phyloP scores from a whole-genome alignment of 306 rosid species.

The Rosa rugosa region DNA sequence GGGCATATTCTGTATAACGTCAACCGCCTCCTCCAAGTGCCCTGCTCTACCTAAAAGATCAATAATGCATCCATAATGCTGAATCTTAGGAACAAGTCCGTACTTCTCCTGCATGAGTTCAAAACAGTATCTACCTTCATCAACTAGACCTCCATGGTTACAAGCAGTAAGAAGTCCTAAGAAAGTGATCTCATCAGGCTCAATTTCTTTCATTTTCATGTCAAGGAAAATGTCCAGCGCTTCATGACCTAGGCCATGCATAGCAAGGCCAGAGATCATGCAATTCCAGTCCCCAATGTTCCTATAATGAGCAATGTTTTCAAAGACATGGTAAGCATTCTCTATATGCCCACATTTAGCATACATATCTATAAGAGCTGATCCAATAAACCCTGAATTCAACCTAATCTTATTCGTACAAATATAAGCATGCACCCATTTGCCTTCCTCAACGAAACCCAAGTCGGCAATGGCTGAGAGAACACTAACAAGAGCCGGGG shows the following conservation, averaged over 20 bases:
- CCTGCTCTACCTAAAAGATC: constrained; percentile 51
- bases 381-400: constrained; percentile 37
- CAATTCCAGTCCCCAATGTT: constrained; percentile 54
- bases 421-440: constrained; percentile 47
- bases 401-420: constrained; percentile 26
- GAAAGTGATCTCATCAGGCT: constrained; percentile 53
- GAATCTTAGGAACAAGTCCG: constrained; percentile 45
- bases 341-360: constrained; percentile 58
- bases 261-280: constrained; percentile 47
- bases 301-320: constrained; percentile 30
- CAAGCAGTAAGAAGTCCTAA: constrained; percentile 52
- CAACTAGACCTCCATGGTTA: constrained; percentile 52
- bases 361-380: constrained; percentile 56
- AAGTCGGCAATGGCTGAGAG: constrained; percentile 57
- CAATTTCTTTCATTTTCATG: constrained; percentile 37
- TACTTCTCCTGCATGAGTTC: constrained; percentile 53
- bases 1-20: constrained; percentile 40
- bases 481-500: constrained; percentile 46
- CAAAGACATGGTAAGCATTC: constrained; percentile 44
- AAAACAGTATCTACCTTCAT: constrained; percentile 45
- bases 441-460: constrained; percentile 63
- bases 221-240: constrained; percentile 43
- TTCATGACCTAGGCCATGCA: constrained; percentile 50
- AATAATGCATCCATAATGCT: constrained; percentile 52
- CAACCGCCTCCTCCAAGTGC: constrained; percentile 39